Conservation (phyloP, 257 asterid species). For the Fraxinus excelsior region DNA sequence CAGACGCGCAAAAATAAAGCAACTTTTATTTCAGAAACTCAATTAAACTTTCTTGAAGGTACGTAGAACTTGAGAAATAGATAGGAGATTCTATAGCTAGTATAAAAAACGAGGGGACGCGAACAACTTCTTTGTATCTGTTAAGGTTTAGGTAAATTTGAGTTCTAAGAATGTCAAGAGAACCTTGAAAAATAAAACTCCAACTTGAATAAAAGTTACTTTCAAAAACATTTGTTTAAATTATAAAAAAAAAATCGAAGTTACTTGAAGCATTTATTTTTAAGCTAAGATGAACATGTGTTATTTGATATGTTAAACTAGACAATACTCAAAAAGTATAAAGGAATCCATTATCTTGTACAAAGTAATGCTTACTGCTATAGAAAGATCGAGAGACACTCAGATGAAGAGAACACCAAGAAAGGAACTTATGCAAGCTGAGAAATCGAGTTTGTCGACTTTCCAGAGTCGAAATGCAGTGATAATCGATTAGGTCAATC, state of each 20-base stretch:
- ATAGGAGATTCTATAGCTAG: no score
- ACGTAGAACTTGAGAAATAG: no score
- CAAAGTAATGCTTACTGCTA: slow-evolving; percentile 57
- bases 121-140: no score
- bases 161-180: no score
- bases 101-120: no score
- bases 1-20: no score
- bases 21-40: no score
- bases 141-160: no score
- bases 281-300: background rate
- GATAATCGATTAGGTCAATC: slow-evolving; percentile 77
- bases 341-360: no score
- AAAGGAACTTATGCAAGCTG: slow-evolving; percentile 81
- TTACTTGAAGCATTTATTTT: background rate
- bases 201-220: slow-evolving; percentile 45
- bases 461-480: slow-evolving; percentile 74
- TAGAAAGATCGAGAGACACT: slow-evolving; percentile 87
- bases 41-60: no score
- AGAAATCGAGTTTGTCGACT: slow-evolving; percentile 87
- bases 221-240: no score
- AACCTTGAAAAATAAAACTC: slow-evolving; percentile 90
- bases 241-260: background rate
- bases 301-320: background rate
- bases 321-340: background rate
- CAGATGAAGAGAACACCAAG: slow-evolving; percentile 92